phyloP scores from a whole-genome alignment of 179 eudicot species.

The Spergularia azorica region DNA sequence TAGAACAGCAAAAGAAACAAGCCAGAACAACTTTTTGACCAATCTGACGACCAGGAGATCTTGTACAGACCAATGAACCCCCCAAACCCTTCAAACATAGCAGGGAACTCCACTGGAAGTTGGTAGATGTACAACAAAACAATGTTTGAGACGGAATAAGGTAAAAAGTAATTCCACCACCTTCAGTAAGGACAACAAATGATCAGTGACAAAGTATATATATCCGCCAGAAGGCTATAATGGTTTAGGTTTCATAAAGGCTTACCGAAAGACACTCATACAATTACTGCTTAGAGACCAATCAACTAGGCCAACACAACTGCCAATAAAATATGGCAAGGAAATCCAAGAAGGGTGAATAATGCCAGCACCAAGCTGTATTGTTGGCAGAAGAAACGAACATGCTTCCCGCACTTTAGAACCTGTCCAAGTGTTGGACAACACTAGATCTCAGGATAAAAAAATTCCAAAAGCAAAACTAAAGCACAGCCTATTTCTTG shows the following conservation, averaged over 20 bases:
- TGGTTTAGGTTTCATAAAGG: slow-evolving; percentile 7
- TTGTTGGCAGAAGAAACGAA: slow-evolving; percentile 71
- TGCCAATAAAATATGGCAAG: slow-evolving; percentile 81
- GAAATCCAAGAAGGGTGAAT: slow-evolving; percentile 91
- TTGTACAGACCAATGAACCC: slow-evolving; percentile 57
- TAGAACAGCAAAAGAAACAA: slow-evolving; percentile 51
- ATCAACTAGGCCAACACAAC: slow-evolving; percentile 84
- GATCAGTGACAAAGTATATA: slow-evolving; percentile 17
- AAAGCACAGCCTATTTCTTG: slow-evolving; percentile 4
- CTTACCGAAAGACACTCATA: slow-evolving; percentile 75
- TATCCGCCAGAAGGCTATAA: neutral
- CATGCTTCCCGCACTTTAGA: slow-evolving; percentile 59
- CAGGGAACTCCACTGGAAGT: slow-evolving; percentile 56
- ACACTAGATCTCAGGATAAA: slow-evolving; percentile 7
- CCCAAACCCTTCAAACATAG: slow-evolving; percentile 32
- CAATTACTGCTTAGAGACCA: slow-evolving; percentile 93
- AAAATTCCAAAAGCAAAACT: neutral
- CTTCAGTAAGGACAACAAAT: slow-evolving; percentile 33
- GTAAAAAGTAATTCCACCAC: slow-evolving; percentile 69
- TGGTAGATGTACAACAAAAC: slow-evolving; percentile 58
- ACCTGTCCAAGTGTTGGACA: slow-evolving; percentile 43
- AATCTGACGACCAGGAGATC: slow-evolving; percentile 42
- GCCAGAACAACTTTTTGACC: slow-evolving; percentile 57
- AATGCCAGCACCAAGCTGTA: slow-evolving; percentile 75
- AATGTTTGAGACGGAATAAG: slow-evolving; percentile 55